phyloP scores from a whole-genome alignment of 805 yeast genomes.

The Alloascoidea africana region DNA sequence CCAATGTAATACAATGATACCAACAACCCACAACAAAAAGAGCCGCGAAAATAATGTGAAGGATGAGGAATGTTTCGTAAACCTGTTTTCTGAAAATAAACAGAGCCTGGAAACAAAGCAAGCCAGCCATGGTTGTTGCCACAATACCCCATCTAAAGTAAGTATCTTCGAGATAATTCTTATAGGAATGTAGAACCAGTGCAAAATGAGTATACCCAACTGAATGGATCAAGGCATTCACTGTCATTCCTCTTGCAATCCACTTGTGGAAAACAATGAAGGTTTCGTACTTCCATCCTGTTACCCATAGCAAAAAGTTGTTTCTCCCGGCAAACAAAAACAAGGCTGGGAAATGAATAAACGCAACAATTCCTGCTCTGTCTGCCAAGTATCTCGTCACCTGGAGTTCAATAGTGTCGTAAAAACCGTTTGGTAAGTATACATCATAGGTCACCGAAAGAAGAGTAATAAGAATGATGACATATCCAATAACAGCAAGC shows the following conservation, averaged over 20 bases:
- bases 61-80: slow-evolving; percentile 43
- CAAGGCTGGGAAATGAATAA: slow-evolving; percentile 28
- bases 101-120: slow-evolving; percentile 27
- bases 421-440: slow-evolving; percentile 5
- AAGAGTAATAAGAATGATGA: slow-evolving; percentile 17
- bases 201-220: slow-evolving; percentile 33
- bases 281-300: slow-evolving; percentile 49
- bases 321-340: slow-evolving; percentile 61
- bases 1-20: slow-evolving; percentile 31
- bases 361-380: slow-evolving; percentile 15
- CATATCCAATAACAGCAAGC: slow-evolving; percentile 18
- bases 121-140: slow-evolving; percentile 12
- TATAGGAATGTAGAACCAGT: slow-evolving; percentile 21
- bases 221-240: slow-evolving; percentile 38
- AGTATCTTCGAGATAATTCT: slow-evolving; percentile 3
- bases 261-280: slow-evolving; percentile 54
- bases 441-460: slow-evolving; percentile 14
- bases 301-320: slow-evolving; percentile 42
- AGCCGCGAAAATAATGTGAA: slow-evolving; percentile 41
- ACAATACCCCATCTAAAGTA: slow-evolving; percentile 23
- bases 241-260: slow-evolving; percentile 34
- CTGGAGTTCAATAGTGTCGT: slow-evolving; percentile 3
- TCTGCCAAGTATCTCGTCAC: slow-evolving; percentile 19
- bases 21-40: slow-evolving; percentile 42
- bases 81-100: slow-evolving; percentile 30